Base-by-base conservation (phyloP, 2,329 filamentous ascomycete species). In the Capronia epimyces region DNA sequence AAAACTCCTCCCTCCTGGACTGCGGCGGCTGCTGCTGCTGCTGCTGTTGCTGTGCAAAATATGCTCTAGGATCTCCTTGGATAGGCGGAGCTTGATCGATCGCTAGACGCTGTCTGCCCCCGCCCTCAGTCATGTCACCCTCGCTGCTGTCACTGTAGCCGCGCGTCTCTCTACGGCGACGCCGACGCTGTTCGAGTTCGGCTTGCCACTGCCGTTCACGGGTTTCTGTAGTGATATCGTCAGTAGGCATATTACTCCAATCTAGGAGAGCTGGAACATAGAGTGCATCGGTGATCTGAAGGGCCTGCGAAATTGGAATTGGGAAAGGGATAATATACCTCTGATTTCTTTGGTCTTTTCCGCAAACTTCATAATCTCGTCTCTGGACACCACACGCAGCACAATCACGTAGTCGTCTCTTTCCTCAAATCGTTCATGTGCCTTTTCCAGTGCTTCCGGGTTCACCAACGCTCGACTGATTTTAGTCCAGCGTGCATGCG, bases 351-450 rank as follows among this genome's bases (percentile, higher is more conserved):
- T 82, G 8, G 91, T 96, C 43, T 84, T 85, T 56, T 83, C 79
- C 10, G 90, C 89, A 65, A 95, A 89, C 27, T 82, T 83, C 68
- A 95, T 86, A 49, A 97, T 95, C 64, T 97, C 89, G 60, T 94
- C 87, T 68, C 86, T 87, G 42, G 82, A 87, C 65, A 97, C 68
- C 6, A 96, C 91, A 49, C 90, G 78, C 49, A 97, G 75, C 2
- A 96, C 89, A 66, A 96, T 95, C 52, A 97, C 89, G 67, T 89
- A 94, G 64, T 95, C 89, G 53, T 89, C 81, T n/a, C 89, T 81
- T 62, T 94, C 87, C 69, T 97, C 91, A 60, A 86, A 97, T 24
- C 91, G 79, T 71, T 96, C 90, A 62, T 93, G 87, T n/a, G 87
- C 86, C 55, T 87, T 79, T 51, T 87, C 86, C 41, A 97, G 72